Evolutionary conservation across 495 filamentous ascomycete species (phyloP), one percentile per base, ranked within the genome.

Genomic region (Podospora pseudocomata): DNA sequence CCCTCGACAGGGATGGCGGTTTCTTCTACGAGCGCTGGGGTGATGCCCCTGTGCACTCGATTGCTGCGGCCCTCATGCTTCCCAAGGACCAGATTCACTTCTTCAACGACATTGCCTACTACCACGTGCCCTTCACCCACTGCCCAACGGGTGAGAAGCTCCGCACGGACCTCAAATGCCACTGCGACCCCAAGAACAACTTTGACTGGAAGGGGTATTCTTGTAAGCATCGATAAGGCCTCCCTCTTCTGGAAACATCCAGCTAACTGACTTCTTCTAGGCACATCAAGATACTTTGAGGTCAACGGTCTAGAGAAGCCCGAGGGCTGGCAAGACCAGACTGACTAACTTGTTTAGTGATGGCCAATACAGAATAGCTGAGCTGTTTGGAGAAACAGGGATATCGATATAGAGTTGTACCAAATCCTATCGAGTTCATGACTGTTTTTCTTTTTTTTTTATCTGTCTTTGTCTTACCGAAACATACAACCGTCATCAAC

Each of bases 121-220:
- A 93, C 80, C 95, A 99, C 75, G 91, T 97, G n/a, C 95, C 95
- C 6, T 99, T 99, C 76, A 98, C 94, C 26, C 95, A 99, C 80
- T 99, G 95, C 77, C 95, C 95, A 4, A 95, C 91, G 0, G 89
- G 89, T 27, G 93, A 98, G 79, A 82, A 95, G 78, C 85, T 85
- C 39, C 84, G 93, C 68, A 75, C 92, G 67, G 90, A 96, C 67
- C 85, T 91, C 65, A 93, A 92, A 77, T 99, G 95, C 78, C 88
- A 91, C 76, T 99, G 95, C 80, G 94, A 98, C 77, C 95, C 95
- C 2, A 89, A 89, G 70, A 92, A 97, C 27, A 98, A 97, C 80
- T 98, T 99, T 82, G 95, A 99, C 78, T 99, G 96, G 96, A 96
- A 96, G 80, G 92, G 92, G 56, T 96, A 95, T 74, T 94, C 92